Base-by-base conservation (phyloP, 768 basidiomycete species). In the Rhodosporidiobolus sp. region DNA sequence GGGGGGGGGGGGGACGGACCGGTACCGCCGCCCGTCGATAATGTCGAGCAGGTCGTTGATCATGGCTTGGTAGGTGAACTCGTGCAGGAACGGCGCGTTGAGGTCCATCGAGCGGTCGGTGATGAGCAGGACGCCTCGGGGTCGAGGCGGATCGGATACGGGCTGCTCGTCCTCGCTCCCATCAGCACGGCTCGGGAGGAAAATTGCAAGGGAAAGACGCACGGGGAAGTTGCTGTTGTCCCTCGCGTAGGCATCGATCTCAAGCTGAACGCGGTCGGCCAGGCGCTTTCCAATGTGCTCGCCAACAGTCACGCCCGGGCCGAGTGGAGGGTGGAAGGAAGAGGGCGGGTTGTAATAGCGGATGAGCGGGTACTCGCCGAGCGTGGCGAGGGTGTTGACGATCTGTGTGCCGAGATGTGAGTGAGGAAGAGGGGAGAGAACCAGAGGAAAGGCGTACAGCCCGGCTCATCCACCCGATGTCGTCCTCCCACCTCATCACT, bases 31-130 rank as follows among this genome's bases (percentile, higher is more conserved):
- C 34, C 94, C 95, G 72, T 92, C 88, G 67, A 92, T 86, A 63
- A 99, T 91, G 26, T 89, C 89, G 10, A 99, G 85, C 28, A 99
- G 82, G 81, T 99, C 96, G 77, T 94, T 93, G 60, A 90, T 90
- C 96, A 99, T 99, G 0, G 96, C 95, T 81, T 98, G 96, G 81
- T 98, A 99, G 30, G 95, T 98, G 79, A 99, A 99, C 79, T 98
- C 96, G 80, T 99, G 96, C 48, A 96, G 80, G 71, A 97, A 86
- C 3, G 96, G 96, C 4, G 92, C 89, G 34, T 90, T 79, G 77
- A 88, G 88, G 81, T 99, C 96, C 89, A 99, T 92, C 7, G 94
- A 86, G n/a, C 96, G 88, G 81, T 99, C 96, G 9, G 94, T 94
- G 70, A 99, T 89, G 78, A 98, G 85, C 50, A 98, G 83, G 24